A percentile compares a stretch with the other conserved stretches of the same genome.
phyloP scores from a whole-genome alignment of 257 asterid species.

The Echites panduratus region DNA sequence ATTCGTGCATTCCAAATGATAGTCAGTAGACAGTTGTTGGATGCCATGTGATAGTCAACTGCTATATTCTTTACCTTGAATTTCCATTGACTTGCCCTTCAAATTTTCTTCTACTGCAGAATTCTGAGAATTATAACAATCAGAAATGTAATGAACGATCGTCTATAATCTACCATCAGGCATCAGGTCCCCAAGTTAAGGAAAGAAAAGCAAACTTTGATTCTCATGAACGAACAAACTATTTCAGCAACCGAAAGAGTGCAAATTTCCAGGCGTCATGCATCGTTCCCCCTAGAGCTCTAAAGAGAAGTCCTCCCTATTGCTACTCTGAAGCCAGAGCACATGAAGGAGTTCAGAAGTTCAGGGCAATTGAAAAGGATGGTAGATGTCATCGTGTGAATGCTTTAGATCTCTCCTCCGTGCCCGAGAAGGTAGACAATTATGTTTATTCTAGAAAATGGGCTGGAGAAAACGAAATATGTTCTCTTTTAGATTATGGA shows the following conservation, averaged over 20 bases:
- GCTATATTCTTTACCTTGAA: background rate
- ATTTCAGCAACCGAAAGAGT: constrained; percentile 4
- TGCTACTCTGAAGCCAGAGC: constrained; percentile 17
- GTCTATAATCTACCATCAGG: constrained; percentile 10
- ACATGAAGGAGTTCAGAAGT: constrained; percentile 19
- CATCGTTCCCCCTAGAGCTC: constrained; percentile 12
- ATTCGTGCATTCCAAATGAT: background rate
- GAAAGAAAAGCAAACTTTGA: constrained; percentile 11
- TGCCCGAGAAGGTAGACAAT: constrained; percentile 15
- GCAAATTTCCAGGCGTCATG: constrained; percentile 14
- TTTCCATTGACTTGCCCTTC: background rate
- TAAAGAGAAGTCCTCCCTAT: constrained; percentile 18
- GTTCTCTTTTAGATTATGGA: constrained; percentile 7
- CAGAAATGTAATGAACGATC: constrained; percentile 10
- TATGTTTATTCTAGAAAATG: constrained; percentile 6
- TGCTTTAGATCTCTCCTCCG: constrained; percentile 8
- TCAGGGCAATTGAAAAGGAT: constrained; percentile 21
- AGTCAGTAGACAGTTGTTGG: background rate
- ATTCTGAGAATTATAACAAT: constrained; percentile 14
- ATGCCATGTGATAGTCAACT: background rate
- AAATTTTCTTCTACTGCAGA: constrained; percentile 22
- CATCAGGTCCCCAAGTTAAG: constrained; percentile 16
- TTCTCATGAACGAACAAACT: constrained; percentile 9
- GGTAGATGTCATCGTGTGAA: constrained; percentile 19
- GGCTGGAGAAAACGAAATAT: constrained; percentile 12